A percentile compares a stretch with the other conserved stretches of the same genome.
These are phyloP conservation scores for Epithemia pelagica DNA, from an alignment of 108 stramenopile species.

Conservation along the genomic window DNA sequence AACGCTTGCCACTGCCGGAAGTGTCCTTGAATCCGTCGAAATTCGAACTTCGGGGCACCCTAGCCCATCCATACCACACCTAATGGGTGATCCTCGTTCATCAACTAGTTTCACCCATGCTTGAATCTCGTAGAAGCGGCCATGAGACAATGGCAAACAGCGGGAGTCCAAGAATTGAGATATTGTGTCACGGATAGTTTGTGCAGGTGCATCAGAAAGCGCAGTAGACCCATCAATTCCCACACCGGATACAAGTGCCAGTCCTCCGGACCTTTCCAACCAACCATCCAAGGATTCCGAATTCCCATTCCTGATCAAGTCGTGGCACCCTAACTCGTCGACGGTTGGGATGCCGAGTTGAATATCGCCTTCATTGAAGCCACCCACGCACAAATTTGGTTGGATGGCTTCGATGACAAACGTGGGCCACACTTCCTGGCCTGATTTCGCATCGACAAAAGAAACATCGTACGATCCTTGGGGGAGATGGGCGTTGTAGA, in stretches of 20 bases:
- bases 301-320: not conserved
- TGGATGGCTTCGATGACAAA: not conserved
- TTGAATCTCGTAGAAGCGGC: slow-evolving; percentile 4
- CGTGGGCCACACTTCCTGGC: slow-evolving; percentile 1
- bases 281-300: not conserved
- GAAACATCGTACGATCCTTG: not conserved
- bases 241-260: not conserved
- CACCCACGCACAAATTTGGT: not conserved
- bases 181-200: slow-evolving; percentile 1
- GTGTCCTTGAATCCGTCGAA: not conserved
- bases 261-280: not conserved
- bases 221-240: slow-evolving; percentile 15
- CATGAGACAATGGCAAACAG: not conserved
- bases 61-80: not conserved
- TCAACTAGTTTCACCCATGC: slow-evolving; percentile 7
- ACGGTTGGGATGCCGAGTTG: not conserved
- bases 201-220: not conserved
- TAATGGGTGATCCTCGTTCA: not conserved
- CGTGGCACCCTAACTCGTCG: not conserved
- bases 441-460: slow-evolving; percentile 1
- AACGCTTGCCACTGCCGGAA: not conserved
- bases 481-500: slow-evolving; percentile 6
- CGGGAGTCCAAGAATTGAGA: slow-evolving; percentile 3
- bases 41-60: not conserved
- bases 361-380: not conserved